Conservation (phyloP, 2,329 filamentous ascomycete genomes). For the Alternaria sp. region DNA sequence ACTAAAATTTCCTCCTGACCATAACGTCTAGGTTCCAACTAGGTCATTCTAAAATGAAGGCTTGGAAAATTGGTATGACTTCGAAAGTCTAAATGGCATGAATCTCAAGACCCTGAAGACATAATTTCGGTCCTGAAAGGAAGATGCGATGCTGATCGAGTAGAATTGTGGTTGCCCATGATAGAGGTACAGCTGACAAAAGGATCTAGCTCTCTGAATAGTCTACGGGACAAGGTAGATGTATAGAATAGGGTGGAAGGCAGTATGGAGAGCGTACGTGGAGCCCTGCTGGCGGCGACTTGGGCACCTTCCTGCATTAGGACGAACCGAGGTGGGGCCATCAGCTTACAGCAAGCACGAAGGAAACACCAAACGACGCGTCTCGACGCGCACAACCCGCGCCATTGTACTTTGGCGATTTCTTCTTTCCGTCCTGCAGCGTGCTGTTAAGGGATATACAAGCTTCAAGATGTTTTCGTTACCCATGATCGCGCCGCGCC, state of each 20-base stretch:
- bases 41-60: background rate
- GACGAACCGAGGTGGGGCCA: slow-evolving; percentile 20
- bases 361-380: slow-evolving; percentile 22
- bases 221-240: background rate
- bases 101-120: background rate
- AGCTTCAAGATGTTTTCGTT: slow-evolving; percentile 23
- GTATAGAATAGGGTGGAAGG: background rate
- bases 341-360: slow-evolving; percentile 12
- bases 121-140: background rate
- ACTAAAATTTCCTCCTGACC: background rate
- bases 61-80: background rate
- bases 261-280: background rate
- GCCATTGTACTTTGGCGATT: background rate
- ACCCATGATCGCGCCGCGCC: slow-evolving; percentile 29
- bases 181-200: background rate
- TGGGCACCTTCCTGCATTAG: slow-evolving; percentile 6
- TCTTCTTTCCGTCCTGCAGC: background rate
- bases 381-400: slow-evolving; percentile 2
- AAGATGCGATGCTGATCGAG: background rate
- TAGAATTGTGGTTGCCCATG: background rate
- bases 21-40: background rate
- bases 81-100: background rate
- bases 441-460: background rate
- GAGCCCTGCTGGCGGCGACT: background rate
- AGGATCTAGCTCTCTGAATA: background rate